Evolutionary conservation across 768 basidiomycete genomes (phyloP).

Genomic region (Trametes cinnabarina): DNA sequence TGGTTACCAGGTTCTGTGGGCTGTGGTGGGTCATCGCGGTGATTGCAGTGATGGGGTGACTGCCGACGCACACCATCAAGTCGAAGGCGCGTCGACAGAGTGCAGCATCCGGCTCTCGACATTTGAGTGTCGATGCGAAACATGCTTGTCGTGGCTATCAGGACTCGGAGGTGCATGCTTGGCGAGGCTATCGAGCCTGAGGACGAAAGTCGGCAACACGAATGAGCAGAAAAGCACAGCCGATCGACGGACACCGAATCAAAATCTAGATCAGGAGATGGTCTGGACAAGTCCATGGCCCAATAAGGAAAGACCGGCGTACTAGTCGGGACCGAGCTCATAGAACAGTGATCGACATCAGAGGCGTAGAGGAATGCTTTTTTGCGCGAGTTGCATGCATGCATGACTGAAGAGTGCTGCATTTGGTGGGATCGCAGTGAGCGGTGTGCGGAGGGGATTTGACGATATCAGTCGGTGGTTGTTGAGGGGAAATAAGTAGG

Average conservation of each 20-base stretch:
- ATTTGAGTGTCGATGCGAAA: neutral
- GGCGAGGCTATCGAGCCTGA: too few species aligned
- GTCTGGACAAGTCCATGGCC: neutral
- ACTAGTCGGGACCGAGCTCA: neutral
- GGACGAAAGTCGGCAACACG: neutral
- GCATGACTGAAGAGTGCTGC: too few species aligned
- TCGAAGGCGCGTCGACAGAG: neutral
- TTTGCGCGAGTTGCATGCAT: neutral
- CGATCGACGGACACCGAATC: neutral
- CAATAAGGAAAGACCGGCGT: constrained; percentile 4
- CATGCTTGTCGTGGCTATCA: neutral
- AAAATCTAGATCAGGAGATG: neutral
- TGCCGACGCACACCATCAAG: neutral
- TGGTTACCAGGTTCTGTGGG: neutral
- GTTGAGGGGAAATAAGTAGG: neutral
- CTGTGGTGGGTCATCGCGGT: neutral
- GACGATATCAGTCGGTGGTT: neutral
- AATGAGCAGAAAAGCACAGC: neutral
- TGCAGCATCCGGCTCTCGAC: neutral
- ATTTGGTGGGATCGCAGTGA: too few species aligned
- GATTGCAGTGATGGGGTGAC: neutral
- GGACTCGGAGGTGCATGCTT: neutral
- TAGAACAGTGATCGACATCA: constrained; percentile 6
- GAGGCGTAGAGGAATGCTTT: neutral
- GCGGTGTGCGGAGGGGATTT: neutral